Percentiles rank a stretch among this genome's conserved stretches.
phyloP scores from a whole-genome alignment of 2,329 filamentous ascomycete species.

The Pseudogymnoascus sp. region DNA sequence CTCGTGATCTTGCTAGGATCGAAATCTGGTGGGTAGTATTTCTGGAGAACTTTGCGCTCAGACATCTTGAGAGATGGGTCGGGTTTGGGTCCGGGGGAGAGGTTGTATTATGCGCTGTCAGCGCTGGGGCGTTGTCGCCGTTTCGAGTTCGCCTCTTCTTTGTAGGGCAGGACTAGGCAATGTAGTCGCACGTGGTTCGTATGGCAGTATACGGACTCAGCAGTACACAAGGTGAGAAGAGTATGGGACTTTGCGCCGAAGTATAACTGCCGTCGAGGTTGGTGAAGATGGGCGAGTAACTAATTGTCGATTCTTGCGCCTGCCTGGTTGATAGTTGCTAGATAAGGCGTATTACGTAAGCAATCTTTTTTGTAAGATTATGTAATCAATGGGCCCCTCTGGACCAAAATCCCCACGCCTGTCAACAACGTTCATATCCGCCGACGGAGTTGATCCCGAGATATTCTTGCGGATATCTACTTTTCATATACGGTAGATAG shows the following conservation, averaged over 20 bases:
- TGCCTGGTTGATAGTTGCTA: neutral
- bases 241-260: neutral
- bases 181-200: neutral
- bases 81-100: neutral
- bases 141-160: neutral
- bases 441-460: neutral
- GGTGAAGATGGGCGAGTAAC: neutral
- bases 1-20: constrained; percentile 76
- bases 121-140: neutral
- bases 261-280: neutral
- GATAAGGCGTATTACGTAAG: neutral
- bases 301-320: neutral
- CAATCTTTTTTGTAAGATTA: neutral
- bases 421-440: neutral
- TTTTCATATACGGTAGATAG: neutral
- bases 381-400: neutral
- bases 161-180: neutral
- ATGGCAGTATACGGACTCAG: neutral
- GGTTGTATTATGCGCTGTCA: neutral
- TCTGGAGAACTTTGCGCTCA: constrained; percentile 71
- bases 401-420: neutral
- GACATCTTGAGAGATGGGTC: constrained; percentile 51
- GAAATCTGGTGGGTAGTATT: constrained; percentile 72
- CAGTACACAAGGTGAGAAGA: too few relatives aligned
- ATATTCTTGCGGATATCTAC: neutral